These are phyloP conservation scores for Suillus clintonianus DNA, from an alignment of 768 basidiomycete genomes.

Conservation along the genomic window DNA sequence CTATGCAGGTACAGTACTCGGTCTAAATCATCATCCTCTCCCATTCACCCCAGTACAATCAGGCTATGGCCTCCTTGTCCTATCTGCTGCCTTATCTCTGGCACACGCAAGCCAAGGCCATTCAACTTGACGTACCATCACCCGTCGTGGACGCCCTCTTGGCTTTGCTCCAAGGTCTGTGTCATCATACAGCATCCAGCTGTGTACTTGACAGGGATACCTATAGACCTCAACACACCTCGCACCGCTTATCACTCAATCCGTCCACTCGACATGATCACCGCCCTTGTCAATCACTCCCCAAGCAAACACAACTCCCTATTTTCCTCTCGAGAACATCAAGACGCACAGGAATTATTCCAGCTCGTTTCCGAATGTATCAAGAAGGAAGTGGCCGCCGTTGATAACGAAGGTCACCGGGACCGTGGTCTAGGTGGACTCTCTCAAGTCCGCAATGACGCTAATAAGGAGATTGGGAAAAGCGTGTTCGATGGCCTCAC, in stretches of 20 bases:
- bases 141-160: conserved; percentile 84
- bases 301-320: conserved; percentile 60
- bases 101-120: conserved; percentile 72
- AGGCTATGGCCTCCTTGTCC: conserved; percentile 88
- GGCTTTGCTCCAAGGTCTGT: conserved; percentile 67
- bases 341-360: conserved; percentile 98
- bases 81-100: conserved; percentile 83
- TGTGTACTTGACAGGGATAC: conserved; percentile 5
- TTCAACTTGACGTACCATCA: conserved; percentile 77
- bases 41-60: conserved; percentile 16
- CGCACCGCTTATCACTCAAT: conserved; percentile 57
- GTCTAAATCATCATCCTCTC: conserved; percentile 8
- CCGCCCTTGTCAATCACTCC: conserved; percentile 60
- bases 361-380: conserved; percentile 89
- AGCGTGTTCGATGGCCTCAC: conserved; percentile 89
- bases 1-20: conserved; percentile 65
- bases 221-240: conserved; percentile 66
- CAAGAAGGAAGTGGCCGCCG: conserved; percentile 76
- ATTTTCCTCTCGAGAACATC: conserved; percentile 90
- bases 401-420: conserved; percentile 69
- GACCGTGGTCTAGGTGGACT: conserved; percentile 74
- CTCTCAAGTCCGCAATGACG: conserved; percentile 25
- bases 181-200: neutral
- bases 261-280: conserved; percentile 72
- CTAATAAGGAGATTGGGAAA: conserved; percentile 48